Evolutionary conservation across 805 yeast genomes (phyloP).

Genomic region (Kodamaea hsintzibuensis): DNA sequence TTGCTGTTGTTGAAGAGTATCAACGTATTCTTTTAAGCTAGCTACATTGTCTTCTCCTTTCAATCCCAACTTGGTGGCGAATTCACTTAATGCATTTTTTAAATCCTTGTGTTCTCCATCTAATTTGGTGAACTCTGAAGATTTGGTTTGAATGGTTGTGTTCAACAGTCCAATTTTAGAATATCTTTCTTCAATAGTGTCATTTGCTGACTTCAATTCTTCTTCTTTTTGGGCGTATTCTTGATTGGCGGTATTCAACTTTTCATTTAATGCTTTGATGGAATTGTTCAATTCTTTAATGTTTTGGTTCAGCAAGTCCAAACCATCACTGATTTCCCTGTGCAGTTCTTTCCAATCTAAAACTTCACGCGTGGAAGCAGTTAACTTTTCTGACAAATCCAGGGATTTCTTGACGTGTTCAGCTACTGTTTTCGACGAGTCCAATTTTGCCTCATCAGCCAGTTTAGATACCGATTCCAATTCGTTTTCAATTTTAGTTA

Average conservation of each 20-base stretch:
- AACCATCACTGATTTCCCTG: not conserved
- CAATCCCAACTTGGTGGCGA: not conserved
- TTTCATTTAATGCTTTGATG: not conserved
- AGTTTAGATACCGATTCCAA: not conserved
- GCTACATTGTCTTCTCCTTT: not conserved
- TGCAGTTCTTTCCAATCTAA: not conserved
- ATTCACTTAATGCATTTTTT: not conserved
- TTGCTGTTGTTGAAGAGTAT: not conserved
- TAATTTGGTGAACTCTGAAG: not conserved
- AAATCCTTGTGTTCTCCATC: not conserved
- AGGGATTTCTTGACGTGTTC: not conserved
- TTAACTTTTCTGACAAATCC: slow-evolving; percentile 3
- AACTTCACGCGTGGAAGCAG: not conserved
- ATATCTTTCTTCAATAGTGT: not conserved
- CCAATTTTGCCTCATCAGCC: slow-evolving; percentile 2
- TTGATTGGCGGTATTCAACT: not conserved
- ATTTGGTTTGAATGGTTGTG: not conserved
- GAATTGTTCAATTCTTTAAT: not conserved
- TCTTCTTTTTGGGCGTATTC: not conserved
- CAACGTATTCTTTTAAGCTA: not conserved
- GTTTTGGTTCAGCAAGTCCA: not conserved
- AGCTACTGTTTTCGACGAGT: not conserved
- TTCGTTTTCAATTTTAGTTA: not conserved
- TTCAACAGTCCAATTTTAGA: not conserved
- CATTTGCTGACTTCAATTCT: not conserved